Evolutionary conservation across 2,329 filamentous ascomycete species (phyloP).

Genomic region (Cladophialophora yegresii): DNA sequence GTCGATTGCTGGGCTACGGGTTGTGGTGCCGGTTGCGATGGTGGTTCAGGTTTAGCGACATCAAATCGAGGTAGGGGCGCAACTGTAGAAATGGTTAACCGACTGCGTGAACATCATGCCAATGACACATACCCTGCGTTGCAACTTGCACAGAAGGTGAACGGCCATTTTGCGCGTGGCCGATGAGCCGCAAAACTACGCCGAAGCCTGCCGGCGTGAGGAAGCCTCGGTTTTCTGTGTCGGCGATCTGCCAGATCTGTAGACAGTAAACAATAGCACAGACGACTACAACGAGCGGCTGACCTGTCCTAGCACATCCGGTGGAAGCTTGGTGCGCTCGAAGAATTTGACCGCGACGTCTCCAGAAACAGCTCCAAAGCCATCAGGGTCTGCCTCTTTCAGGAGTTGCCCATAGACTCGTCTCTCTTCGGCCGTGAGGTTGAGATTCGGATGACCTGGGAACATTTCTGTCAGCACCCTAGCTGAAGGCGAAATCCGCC

Average conservation of each 20-base stretch:
- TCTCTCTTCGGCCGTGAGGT: conserved; percentile 89
- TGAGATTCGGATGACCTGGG: conserved; percentile 65
- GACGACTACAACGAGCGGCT: conserved; percentile 36
- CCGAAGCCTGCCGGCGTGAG: conserved; percentile 91
- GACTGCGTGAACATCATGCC: not conserved
- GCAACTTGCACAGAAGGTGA: conserved; percentile 80
- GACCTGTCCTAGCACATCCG: conserved; percentile 84
- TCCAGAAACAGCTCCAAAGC: conserved; percentile 89
- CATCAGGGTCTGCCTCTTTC: conserved; percentile 86
- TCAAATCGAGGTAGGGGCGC: conserved; percentile 93
- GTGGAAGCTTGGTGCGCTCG: conserved; percentile 87
- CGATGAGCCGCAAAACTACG: conserved; percentile 88
- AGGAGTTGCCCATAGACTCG: conserved; percentile 91
- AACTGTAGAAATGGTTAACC: conserved; percentile 45
- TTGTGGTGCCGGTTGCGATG: conserved; percentile 33
- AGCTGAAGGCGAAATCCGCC: not conserved
- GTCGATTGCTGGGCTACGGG: conserved; percentile 53
- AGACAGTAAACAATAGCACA: conserved; percentile 14
- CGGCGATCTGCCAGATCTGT: conserved; percentile 98
- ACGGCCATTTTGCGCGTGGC: conserved; percentile 86
- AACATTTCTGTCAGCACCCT: conserved; percentile 12
- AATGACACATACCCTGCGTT: conserved; percentile 61
- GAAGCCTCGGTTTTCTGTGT: conserved; percentile 92
- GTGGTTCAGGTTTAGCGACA: conserved; percentile 41
- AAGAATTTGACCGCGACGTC: conserved; percentile 98